Evolutionary conservation across 2,329 filamentous ascomycete species (phyloP).

Genomic region (Neonectria faginata): DNA sequence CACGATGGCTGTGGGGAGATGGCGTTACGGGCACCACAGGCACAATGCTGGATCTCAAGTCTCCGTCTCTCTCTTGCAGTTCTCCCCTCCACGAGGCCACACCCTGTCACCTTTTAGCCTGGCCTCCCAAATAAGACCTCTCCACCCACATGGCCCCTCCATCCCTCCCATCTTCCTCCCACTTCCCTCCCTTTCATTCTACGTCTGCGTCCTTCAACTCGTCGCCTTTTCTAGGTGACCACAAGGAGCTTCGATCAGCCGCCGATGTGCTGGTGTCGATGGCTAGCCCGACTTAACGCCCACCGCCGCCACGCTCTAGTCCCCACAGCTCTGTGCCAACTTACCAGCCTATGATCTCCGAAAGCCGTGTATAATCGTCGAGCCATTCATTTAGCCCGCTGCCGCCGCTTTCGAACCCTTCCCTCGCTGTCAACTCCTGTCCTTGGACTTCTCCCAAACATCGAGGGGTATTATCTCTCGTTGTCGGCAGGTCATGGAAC

Average conservation of each 20-base stretch:
- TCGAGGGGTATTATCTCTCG: slow-evolving; percentile 1
- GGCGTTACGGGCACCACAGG: slow-evolving; percentile 39
- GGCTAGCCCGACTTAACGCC: slow-evolving; percentile 43
- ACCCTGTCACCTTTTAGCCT: slow-evolving; percentile 38
- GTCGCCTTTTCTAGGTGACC: slow-evolving; percentile 42
- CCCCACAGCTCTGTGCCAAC: slow-evolving; percentile 44
- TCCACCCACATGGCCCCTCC: slow-evolving; percentile 48
- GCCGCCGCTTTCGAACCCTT: slow-evolving; percentile 27
- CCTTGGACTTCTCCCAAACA: slow-evolving; percentile 8
- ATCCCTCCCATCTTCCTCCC: slow-evolving; percentile 43
- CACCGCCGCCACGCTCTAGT: slow-evolving; percentile 42
- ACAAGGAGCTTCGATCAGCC: slow-evolving; percentile 46
- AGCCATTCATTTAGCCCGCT: slow-evolving; percentile 32
- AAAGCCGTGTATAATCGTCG: slow-evolving; percentile 35
- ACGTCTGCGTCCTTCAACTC: slow-evolving; percentile 40
- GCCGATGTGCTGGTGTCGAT: slow-evolving; percentile 46
- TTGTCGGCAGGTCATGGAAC: slow-evolving; percentile 60
- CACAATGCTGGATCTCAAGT: slow-evolving; percentile 42
- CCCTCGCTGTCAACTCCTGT: slow-evolving; percentile 25
- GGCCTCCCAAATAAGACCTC: slow-evolving; percentile 49
- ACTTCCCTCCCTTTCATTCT: slow-evolving; percentile 37
- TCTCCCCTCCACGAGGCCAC: slow-evolving; percentile 30
- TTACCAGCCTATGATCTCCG: slow-evolving; percentile 37
- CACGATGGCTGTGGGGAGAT: slow-evolving; percentile 45
- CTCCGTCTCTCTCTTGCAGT: slow-evolving; percentile 29